These are phyloP conservation scores for Myxozyma sirexii DNA, from an alignment of 805 yeast species.

Conservation along the genomic window DNA sequence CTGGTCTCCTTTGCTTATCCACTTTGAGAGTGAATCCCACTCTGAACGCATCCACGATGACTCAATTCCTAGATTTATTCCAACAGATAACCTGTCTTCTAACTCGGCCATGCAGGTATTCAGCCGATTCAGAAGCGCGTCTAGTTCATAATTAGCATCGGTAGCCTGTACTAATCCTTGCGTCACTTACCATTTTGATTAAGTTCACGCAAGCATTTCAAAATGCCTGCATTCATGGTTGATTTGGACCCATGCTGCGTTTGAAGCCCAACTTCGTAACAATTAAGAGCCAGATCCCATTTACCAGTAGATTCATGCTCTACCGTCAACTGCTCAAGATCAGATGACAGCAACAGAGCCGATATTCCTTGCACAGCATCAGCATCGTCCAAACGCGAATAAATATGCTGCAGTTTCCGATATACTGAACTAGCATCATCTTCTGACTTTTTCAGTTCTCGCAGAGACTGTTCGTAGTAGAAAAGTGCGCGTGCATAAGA, in stretches of 20 bases:
- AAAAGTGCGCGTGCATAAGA: conserved; percentile 86
- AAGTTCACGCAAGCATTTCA: conserved; percentile 74
- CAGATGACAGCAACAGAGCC: conserved; percentile 64
- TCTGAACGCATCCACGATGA: conserved; percentile 73
- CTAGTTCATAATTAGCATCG: not conserved
- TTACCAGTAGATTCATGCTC: conserved; percentile 83
- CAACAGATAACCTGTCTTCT: conserved; percentile 51
- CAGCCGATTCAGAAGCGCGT: conserved; percentile 53
- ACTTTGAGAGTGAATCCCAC: conserved; percentile 51
- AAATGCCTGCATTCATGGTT: conserved; percentile 53
- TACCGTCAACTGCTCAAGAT: conserved; percentile 71
- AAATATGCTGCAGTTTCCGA: conserved; percentile 65
- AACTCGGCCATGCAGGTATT: conserved; percentile 40
- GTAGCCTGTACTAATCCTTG: not conserved
- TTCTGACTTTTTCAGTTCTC: conserved; percentile 44
- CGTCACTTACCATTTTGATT: conserved; percentile 64
- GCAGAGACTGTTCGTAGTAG: conserved; percentile 75
- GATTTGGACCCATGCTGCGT: conserved; percentile 36
- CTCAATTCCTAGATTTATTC: conserved; percentile 70
- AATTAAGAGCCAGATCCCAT: conserved; percentile 86
- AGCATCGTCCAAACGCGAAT: conserved; percentile 82
- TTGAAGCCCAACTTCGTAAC: conserved; percentile 61
- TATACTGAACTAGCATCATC: conserved; percentile 38
- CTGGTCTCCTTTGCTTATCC: conserved; percentile 61
- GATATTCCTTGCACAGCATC: conserved; percentile 89